Conservation (phyloP, 2,329 filamentous ascomycete species). For the Biscogniauxia sp. region DNA sequence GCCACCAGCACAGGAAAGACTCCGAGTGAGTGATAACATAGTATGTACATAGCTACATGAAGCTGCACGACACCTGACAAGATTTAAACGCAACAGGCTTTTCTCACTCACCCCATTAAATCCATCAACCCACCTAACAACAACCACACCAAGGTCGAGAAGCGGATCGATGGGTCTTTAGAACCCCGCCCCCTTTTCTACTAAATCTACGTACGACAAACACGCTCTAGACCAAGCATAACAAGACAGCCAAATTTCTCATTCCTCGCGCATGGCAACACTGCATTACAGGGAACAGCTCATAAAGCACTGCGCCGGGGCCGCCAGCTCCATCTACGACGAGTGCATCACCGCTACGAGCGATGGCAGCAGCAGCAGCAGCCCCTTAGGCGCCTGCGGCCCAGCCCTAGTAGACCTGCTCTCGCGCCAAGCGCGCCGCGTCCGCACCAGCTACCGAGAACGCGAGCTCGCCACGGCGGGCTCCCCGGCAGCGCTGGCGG, state of each 20-base stretch:
- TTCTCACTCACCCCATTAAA: too few relatives aligned
- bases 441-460: slow-evolving; percentile 10
- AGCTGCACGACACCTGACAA: too few relatives aligned
- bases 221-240: not conserved
- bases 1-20: too few relatives aligned
- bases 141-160: too few relatives aligned
- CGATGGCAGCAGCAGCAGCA: not conserved
- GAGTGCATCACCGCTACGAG: slow-evolving; percentile 21
- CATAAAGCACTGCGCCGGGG: slow-evolving; percentile 20
- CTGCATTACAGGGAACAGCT: slow-evolving; percentile 13
- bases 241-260: too few relatives aligned
- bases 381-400: slow-evolving; percentile 23
- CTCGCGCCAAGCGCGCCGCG: slow-evolving; percentile 22
- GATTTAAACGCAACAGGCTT: too few relatives aligned
- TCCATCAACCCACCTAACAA: too few relatives aligned
- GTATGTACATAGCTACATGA: too few relatives aligned
- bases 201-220: not conserved
- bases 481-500: not conserved
- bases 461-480: not conserved
- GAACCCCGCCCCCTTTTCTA: not conserved
- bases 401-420: slow-evolving; percentile 27
- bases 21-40: too few relatives aligned
- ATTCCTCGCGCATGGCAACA: slow-evolving; percentile 4
- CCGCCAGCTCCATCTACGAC: slow-evolving; percentile 18
- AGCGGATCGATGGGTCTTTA: too few relatives aligned